phyloP scores from a whole-genome alignment of 768 basidiomycete genomes.

The Suillus spraguei region DNA sequence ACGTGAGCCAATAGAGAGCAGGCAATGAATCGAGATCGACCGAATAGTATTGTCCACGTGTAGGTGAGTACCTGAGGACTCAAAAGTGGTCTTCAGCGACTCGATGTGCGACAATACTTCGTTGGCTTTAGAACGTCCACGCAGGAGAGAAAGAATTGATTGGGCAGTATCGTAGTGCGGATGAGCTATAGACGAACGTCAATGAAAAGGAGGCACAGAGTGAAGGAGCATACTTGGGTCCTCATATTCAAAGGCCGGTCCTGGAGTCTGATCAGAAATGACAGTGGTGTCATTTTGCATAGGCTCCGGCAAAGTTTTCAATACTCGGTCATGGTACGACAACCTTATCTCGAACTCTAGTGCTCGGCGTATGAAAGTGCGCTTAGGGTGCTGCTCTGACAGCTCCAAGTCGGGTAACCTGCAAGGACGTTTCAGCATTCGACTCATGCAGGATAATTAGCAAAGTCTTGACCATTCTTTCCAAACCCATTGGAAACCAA shows the following conservation, averaged over 20 bases:
- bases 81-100: conserved; percentile 63
- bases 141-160: conserved; percentile 75
- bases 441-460: background rate
- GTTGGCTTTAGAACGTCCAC: conserved; percentile 77
- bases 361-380: conserved; percentile 84
- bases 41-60: conserved; percentile 71
- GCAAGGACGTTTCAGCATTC: conserved; percentile 7
- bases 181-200: conserved; percentile 48
- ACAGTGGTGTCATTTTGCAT: conserved; percentile 71
- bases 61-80: conserved; percentile 51
- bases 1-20: conserved; percentile 89
- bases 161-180: conserved; percentile 82
- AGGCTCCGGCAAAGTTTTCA: conserved; percentile 81
- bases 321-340: conserved; percentile 91
- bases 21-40: conserved; percentile 82
- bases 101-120: conserved; percentile 81
- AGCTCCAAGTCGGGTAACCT: conserved; percentile 89
- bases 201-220: background rate
- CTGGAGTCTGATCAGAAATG: conserved; percentile 72
- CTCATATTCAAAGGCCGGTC: conserved; percentile 82
- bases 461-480: conserved; percentile 82
- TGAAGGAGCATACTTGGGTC: conserved; percentile 57
- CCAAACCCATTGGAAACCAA: conserved; percentile 99
- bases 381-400: conserved; percentile 77
- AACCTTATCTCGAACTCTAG: conserved; percentile 89